Conservation (phyloP, 1,284 basidiomycete genomes). For the Xerocomus minutiporus region DNA sequence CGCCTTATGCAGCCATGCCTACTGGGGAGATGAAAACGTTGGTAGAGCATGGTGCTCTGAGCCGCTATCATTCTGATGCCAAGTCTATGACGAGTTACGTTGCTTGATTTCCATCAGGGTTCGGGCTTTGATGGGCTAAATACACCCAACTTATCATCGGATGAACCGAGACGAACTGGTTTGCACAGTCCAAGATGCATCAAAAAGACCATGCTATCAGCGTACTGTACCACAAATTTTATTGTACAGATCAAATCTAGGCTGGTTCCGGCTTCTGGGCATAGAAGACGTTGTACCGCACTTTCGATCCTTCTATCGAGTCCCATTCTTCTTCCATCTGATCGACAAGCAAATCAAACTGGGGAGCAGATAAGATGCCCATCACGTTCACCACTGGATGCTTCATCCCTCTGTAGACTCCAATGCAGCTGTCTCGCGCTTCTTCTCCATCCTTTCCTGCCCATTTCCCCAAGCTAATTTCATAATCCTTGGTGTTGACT, state of each 20-base stretch:
- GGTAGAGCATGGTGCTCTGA: no score
- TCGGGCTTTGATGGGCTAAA: no score
- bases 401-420: constrained; percentile 4
- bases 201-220: no score
- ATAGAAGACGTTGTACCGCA: constrained; percentile 2
- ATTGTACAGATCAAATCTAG: neutral
- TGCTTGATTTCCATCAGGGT: no score
- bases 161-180: no score
- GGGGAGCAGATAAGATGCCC: neutral
- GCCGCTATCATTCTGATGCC: no score
- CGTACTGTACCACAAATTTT: no score
- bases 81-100: no score
- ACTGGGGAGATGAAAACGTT: no score
- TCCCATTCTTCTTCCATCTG: constrained; percentile 6
- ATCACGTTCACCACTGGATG: constrained; percentile 2
- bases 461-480: constrained; percentile 3
- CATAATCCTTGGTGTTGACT: neutral
- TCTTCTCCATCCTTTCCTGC: constrained; percentile 3
- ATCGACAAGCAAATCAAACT: constrained; percentile 3
- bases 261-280: neutral
- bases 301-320: constrained; percentile 1
- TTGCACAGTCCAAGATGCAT: no score
- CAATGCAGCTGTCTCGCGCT: constrained; percentile 4
- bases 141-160: no score
- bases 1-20: no score